A percentile compares a stretch with the other conserved stretches of the same genome.
These are phyloP conservation scores for Mucor velutinosus DNA, from an alignment of 371 early-diverging fungal genomes.

Conservation along the genomic window DNA sequence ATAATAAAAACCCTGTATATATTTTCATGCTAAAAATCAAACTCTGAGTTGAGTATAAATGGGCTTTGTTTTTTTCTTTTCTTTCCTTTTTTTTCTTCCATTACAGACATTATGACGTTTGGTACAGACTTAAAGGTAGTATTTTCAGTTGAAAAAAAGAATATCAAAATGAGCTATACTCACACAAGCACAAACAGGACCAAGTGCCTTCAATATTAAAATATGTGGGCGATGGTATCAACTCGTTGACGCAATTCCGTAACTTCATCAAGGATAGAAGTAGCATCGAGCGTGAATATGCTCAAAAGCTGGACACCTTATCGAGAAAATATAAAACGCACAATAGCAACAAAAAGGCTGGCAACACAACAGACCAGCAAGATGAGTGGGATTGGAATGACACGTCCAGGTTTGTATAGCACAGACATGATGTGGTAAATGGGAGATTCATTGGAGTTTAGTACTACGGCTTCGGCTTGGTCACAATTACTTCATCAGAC, in stretches of 20 bases:
- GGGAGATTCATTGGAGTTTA: not conserved
- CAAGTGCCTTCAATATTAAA: slow-evolving; percentile 61
- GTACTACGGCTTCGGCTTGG: slow-evolving; percentile 48
- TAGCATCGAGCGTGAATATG: slow-evolving; percentile 77
- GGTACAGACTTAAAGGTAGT: slow-evolving; percentile 23
- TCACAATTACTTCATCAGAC: slow-evolving; percentile 60
- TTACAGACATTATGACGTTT: slow-evolving; percentile 17
- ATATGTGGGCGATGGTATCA: slow-evolving; percentile 61
- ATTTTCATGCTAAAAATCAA: not conserved
- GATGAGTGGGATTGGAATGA: slow-evolving; percentile 46
- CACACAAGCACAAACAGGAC: slow-evolving; percentile 36
- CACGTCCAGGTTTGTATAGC: slow-evolving; percentile 27
- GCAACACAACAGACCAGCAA: slow-evolving; percentile 4
- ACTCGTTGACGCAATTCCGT: slow-evolving; percentile 68
- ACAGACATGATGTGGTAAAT: not conserved
- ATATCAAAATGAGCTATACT: not conserved
- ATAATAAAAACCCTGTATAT: not conserved
- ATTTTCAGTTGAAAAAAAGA: not conserved
- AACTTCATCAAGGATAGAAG: slow-evolving; percentile 76
- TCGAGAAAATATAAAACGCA: slow-evolving; percentile 59
- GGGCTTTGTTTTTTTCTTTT: slow-evolving; percentile 1
- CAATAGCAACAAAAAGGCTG: slow-evolving; percentile 25
- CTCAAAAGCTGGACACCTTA: slow-evolving; percentile 70
- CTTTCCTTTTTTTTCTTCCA: slow-evolving; percentile 6
- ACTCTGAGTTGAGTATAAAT: not conserved